A percentile compares a stretch with the other conserved stretches of the same genome.
Conservation (phyloP, 768 basidiomycete species). For the Psilocybe tampanensis region DNA sequence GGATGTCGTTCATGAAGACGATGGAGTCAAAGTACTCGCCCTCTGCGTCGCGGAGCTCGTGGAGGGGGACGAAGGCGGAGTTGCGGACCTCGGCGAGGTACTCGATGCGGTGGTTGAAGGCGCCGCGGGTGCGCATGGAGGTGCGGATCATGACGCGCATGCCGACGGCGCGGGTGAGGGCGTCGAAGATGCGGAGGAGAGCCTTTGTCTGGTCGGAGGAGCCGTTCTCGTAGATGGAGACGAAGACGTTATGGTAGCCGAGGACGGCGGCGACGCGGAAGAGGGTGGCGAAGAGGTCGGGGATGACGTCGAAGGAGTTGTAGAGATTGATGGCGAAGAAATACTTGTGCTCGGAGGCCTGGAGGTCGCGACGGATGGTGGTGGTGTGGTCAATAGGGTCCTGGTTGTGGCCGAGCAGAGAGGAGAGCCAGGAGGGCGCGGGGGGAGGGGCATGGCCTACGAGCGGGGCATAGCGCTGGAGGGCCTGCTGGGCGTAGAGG, state of each 20-base stretch:
- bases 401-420: constrained; percentile 40
- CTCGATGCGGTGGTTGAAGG: constrained; percentile 99
- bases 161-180: constrained; percentile 86
- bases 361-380: constrained; percentile 37
- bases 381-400: constrained; percentile 32
- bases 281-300: constrained; percentile 94
- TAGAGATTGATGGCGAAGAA: constrained; percentile 99
- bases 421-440: constrained; percentile 60
- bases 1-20: constrained; percentile 99
- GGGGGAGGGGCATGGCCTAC: constrained; percentile 74
- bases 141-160: constrained; percentile 93
- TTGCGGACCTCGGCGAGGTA: constrained; percentile 99
- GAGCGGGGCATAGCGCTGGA: constrained; percentile 82
- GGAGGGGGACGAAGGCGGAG: constrained; percentile 92
- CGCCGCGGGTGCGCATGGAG: constrained; percentile 88
- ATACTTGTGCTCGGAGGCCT: constrained; percentile 86
- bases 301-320: constrained; percentile 99
- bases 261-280: constrained; percentile 91
- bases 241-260: constrained; percentile 97
- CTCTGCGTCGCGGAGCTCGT: constrained; percentile 89
- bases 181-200: constrained; percentile 91
- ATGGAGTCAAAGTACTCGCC: constrained; percentile 96
- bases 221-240: constrained; percentile 99
- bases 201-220: constrained; percentile 99
- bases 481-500: constrained; percentile 82